phyloP scores from a whole-genome alignment of 768 basidiomycete genomes.

The Suillus decipiens region DNA sequence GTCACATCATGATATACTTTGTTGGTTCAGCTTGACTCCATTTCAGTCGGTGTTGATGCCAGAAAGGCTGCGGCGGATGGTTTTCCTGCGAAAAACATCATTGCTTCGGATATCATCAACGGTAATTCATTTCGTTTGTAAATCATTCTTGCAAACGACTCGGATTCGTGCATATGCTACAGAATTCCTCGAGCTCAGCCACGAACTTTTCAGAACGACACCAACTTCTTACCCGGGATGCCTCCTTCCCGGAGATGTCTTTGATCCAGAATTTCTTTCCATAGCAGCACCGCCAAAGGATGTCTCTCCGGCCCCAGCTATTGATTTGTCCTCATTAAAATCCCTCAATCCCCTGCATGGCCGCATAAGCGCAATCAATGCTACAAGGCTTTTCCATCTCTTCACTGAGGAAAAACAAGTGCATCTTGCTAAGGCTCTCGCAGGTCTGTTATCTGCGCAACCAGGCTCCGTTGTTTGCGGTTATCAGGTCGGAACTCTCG shows the following conservation, averaged over 20 bases:
- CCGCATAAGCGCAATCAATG: slow-evolving; percentile 51
- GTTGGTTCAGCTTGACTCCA: not conserved
- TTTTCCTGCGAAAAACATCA: slow-evolving; percentile 39
- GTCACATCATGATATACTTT: slow-evolving; percentile 12
- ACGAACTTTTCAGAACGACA: slow-evolving; percentile 59
- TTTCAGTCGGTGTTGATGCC: slow-evolving; percentile 33
- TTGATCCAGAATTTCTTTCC: slow-evolving; percentile 46
- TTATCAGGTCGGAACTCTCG: slow-evolving; percentile 22
- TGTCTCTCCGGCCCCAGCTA: slow-evolving; percentile 24
- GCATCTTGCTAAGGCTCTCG: slow-evolving; percentile 30
- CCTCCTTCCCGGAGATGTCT: slow-evolving; percentile 57
- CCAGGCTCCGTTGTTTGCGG: slow-evolving; percentile 37
- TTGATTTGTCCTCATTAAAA: slow-evolving; percentile 34
- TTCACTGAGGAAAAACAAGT: slow-evolving; percentile 33
- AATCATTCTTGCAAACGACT: not conserved
- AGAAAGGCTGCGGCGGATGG: slow-evolving; percentile 45
- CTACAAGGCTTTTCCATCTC: slow-evolving; percentile 48
- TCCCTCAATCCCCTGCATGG: slow-evolving; percentile 52
- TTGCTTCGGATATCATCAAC: slow-evolving; percentile 41
- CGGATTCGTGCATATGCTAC: not conserved
- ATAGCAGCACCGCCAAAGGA: slow-evolving; percentile 33
- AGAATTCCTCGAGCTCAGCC: slow-evolving; percentile 63
- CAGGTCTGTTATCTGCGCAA: slow-evolving; percentile 28
- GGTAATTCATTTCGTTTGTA: slow-evolving; percentile 25
- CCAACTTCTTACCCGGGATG: slow-evolving; percentile 51